These are phyloP conservation scores for Trichoderma aggressivum DNA, from an alignment of 2,329 filamentous ascomycete genomes.

Conservation along the genomic window DNA sequence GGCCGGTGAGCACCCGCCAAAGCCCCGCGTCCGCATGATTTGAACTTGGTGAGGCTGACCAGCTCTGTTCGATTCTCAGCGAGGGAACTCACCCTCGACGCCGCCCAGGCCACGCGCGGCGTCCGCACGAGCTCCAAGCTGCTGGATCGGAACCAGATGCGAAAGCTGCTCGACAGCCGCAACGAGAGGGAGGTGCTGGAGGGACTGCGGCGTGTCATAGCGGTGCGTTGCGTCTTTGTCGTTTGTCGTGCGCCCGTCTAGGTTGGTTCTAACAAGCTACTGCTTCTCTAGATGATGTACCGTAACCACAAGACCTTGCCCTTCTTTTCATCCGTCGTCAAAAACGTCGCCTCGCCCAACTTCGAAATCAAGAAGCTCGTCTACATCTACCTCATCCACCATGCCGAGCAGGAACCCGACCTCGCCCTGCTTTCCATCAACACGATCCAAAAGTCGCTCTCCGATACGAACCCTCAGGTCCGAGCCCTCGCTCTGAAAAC, in stretches of 20 bases:
- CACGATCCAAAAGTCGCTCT: constrained; percentile 96
- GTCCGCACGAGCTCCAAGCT: constrained; percentile 59
- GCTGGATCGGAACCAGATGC: constrained; percentile 78
- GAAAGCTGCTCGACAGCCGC: constrained; percentile 90
- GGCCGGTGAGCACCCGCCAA: constrained; percentile 60
- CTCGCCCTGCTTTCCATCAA: constrained; percentile 96
- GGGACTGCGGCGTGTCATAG: constrained; percentile 81
- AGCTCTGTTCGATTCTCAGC: constrained; percentile 50
- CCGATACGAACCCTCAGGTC: constrained; percentile 85
- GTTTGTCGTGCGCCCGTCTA: not conserved
- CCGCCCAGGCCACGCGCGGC: constrained; percentile 79
- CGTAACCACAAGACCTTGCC: constrained; percentile 80
- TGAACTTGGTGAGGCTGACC: not conserved
- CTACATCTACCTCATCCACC: constrained; percentile 95
- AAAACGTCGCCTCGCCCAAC: constrained; percentile 92
- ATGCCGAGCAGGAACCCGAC: constrained; percentile 94
- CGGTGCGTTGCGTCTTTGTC: constrained; percentile 55
- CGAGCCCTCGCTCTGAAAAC: constrained; percentile 89
- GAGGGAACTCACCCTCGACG: constrained; percentile 95
- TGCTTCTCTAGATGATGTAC: constrained; percentile 78
- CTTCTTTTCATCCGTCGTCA: constrained; percentile 97
- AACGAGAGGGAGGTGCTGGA: constrained; percentile 92
- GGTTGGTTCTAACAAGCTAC: not conserved
- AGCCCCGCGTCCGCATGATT: constrained; percentile 20
- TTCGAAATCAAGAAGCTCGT: constrained; percentile 97